These are phyloP conservation scores for Acer saccharum DNA, from an alignment of 345 rosid species.

Conservation along the genomic window DNA sequence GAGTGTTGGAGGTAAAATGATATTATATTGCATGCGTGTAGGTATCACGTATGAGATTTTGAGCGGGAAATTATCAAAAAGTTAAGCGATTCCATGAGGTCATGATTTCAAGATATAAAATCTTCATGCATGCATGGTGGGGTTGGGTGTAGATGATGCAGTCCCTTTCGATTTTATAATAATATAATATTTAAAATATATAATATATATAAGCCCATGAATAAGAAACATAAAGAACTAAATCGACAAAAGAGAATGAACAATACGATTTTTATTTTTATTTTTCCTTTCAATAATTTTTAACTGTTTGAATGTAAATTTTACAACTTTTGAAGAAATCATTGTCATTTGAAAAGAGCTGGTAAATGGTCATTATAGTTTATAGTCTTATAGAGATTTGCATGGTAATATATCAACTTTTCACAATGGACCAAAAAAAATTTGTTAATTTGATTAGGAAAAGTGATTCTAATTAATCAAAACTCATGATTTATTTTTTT, in stretches of 20 bases:
- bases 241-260: neutral
- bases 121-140: conserved; percentile 8
- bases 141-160: neutral
- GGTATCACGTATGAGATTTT: neutral
- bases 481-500: neutral
- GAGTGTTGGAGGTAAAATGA: neutral
- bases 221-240: no score
- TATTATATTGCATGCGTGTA: neutral
- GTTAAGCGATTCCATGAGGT: conserved; percentile 11
- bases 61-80: neutral
- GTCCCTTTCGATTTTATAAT: neutral
- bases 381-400: neutral
- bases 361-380: neutral
- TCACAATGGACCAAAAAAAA: neutral
- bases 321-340: neutral
- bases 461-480: neutral
- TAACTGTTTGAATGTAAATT: no score
- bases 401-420: neutral
- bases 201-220: neutral
- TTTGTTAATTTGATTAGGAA: neutral
- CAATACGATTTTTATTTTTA: neutral
- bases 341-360: neutral
- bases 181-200: no score
- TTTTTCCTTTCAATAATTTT: neutral
- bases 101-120: conserved; percentile 17